These are phyloP conservation scores for Apiotrichum laibachii DNA, from an alignment of 1,284 basidiomycete species.

Conservation along the genomic window DNA sequence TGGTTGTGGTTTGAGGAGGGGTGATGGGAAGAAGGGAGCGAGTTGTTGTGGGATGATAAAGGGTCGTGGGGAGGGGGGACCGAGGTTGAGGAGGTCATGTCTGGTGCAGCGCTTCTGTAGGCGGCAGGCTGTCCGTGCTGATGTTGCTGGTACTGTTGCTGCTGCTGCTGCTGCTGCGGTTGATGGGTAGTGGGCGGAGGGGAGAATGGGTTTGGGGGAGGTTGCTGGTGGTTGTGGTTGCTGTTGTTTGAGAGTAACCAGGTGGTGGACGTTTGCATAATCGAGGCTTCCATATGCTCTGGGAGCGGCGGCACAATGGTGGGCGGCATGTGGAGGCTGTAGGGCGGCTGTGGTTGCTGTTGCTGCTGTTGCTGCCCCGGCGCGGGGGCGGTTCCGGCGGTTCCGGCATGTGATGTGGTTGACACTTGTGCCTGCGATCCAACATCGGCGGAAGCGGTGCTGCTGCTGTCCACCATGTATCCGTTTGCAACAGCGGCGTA, in stretches of 20 bases:
- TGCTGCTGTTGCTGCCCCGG: too few relatives aligned
- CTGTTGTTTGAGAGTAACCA: background rate
- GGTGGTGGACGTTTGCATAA: too few relatives aligned
- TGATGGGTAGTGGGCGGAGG: background rate
- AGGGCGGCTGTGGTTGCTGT: too few relatives aligned
- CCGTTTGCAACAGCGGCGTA: too few relatives aligned
- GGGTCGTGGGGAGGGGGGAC: background rate
- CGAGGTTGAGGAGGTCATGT: background rate
- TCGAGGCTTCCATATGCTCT: too few relatives aligned
- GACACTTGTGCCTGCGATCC: too few relatives aligned
- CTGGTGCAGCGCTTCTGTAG: background rate
- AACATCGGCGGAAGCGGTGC: too few relatives aligned
- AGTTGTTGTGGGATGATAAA: background rate
- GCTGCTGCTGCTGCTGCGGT: constrained; percentile 1
- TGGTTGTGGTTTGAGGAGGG: background rate
- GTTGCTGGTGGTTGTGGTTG: background rate
- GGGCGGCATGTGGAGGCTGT: too few relatives aligned
- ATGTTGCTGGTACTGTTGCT: background rate
- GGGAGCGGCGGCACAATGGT: too few relatives aligned
- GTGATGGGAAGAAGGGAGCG: background rate
- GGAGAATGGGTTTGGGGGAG: background rate
- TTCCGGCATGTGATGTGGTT: too few relatives aligned
- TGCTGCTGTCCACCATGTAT: background rate
- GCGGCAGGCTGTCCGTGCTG: background rate
- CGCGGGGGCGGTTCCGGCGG: too few relatives aligned